phyloP scores from a whole-genome alignment of 257 asterid genomes.

The Salvia splendens region DNA sequence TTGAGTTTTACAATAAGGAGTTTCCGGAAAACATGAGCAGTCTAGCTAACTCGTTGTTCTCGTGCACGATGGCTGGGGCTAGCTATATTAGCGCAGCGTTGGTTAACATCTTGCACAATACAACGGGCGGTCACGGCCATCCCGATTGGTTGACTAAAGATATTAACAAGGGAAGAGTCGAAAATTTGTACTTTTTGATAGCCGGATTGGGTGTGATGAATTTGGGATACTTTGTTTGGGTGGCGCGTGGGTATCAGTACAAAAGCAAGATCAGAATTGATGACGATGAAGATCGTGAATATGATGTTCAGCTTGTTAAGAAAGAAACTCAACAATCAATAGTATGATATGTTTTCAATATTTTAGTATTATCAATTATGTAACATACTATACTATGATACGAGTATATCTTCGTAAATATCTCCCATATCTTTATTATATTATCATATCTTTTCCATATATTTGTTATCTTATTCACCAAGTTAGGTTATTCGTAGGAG shows the following conservation, averaged over 20 bases:
- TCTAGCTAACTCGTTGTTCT: conserved; percentile 77
- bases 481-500: no score
- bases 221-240: conserved; percentile 51
- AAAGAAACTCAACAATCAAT: conserved; percentile 2
- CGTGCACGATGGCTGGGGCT: conserved; percentile 65
- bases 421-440: no score
- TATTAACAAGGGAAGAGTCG: conserved; percentile 60
- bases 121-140: conserved; percentile 50
- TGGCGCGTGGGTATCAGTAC: conserved; percentile 58
- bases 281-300: conserved; percentile 40
- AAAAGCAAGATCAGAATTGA: conserved; percentile 48
- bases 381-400: no score
- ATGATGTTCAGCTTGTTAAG: conserved; percentile 46
- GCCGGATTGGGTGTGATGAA: conserved; percentile 73
- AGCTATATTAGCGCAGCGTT: conserved; percentile 55
- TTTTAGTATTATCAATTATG: no score
- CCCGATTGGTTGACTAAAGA: conserved; percentile 83
- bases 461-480: no score
- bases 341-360: not conserved
- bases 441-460: no score
- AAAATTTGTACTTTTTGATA: conserved; percentile 61
- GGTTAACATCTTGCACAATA: conserved; percentile 66
- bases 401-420: no score
- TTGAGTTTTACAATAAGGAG: conserved; percentile 82
- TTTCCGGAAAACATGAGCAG: conserved; percentile 84